Evolutionary conservation across 208 protist species (phyloP).

Genomic region (Wallacemonas rigidus): DNA sequence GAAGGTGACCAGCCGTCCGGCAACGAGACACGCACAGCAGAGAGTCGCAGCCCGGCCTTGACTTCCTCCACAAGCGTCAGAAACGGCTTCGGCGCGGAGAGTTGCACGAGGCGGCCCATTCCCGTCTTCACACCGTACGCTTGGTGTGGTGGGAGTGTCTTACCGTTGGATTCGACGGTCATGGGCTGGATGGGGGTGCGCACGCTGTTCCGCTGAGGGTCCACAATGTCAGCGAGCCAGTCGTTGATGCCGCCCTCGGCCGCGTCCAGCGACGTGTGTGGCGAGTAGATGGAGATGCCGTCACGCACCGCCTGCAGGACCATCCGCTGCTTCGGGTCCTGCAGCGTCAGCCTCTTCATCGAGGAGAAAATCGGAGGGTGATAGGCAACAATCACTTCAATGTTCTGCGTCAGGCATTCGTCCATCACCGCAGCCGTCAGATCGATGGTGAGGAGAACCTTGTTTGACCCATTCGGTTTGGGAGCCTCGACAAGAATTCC

Average conservation of each 20-base stretch:
- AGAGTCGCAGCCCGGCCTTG: constrained; percentile 61
- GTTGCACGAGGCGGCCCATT: constrained; percentile 65
- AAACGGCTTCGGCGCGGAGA: constrained; percentile 45
- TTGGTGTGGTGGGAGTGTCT: constrained; percentile 11
- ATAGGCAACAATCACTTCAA: constrained; percentile 89
- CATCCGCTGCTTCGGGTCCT: constrained; percentile 71
- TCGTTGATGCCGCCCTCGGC: constrained; percentile 89
- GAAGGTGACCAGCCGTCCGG: constrained; percentile 42
- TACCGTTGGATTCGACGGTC: constrained; percentile 26
- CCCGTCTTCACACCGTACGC: constrained; percentile 30
- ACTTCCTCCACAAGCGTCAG: constrained; percentile 48
- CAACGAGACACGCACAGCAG: constrained; percentile 71
- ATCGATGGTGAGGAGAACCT: constrained; percentile 91
- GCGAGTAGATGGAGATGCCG: constrained; percentile 92
- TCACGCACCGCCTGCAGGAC: constrained; percentile 62
- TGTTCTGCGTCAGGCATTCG: constrained; percentile 71
- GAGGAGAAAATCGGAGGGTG: constrained; percentile 90
- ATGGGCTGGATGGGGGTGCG: constrained; percentile 51
- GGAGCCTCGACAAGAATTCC: constrained; percentile 92
- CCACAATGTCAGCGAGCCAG: constrained; percentile 85
- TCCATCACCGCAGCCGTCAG: constrained; percentile 89
- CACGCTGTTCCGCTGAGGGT: constrained; percentile 17
- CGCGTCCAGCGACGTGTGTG: constrained; percentile 91
- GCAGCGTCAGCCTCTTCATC: constrained; percentile 79
- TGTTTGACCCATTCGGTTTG: constrained; percentile 37